phyloP scores from a whole-genome alignment of 345 rosid species.

The Eucalyptus coolabah region DNA sequence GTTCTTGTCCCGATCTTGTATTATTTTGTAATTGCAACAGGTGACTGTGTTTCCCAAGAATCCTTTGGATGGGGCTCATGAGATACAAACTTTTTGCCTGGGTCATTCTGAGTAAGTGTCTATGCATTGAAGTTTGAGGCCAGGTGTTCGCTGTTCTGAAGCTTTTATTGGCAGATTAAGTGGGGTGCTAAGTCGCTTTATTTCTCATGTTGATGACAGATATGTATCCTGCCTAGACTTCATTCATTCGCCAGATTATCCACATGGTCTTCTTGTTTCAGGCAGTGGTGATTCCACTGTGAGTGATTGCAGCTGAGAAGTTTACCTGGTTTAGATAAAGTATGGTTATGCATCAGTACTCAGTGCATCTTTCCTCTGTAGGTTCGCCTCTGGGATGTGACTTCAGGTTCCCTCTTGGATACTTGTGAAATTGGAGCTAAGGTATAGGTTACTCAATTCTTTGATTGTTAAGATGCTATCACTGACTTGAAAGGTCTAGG shows the following conservation, averaged over 20 bases:
- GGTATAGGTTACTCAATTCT: conserved; percentile 24
- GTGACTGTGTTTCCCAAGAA: conserved; percentile 72
- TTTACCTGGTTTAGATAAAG: not conserved
- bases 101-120: conserved; percentile 92
- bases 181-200: not conserved
- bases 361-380: conserved; percentile 5
- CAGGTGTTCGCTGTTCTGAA: not conserved
- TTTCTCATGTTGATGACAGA: conserved; percentile 19
- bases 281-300: conserved; percentile 96
- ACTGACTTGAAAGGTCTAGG: not conserved
- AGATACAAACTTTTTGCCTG: conserved; percentile 90
- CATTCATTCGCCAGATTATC: conserved; percentile 28
- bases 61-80: conserved; percentile 87
- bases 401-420: conserved; percentile 72
- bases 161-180: not conserved
- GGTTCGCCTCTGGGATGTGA: conserved; percentile 91
- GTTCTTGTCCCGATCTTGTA: not conserved
- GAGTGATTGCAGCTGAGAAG: conserved; percentile 10
- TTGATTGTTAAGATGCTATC: not conserved
- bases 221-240: conserved; percentile 78
- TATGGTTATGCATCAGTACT: not conserved
- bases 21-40: conserved; percentile 14
- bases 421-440: conserved; percentile 58
- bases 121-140: not conserved
- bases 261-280: conserved; percentile 68